Evolutionary conservation across 345 rosid genomes (phyloP).

Genomic region (Salix brachista): DNA sequence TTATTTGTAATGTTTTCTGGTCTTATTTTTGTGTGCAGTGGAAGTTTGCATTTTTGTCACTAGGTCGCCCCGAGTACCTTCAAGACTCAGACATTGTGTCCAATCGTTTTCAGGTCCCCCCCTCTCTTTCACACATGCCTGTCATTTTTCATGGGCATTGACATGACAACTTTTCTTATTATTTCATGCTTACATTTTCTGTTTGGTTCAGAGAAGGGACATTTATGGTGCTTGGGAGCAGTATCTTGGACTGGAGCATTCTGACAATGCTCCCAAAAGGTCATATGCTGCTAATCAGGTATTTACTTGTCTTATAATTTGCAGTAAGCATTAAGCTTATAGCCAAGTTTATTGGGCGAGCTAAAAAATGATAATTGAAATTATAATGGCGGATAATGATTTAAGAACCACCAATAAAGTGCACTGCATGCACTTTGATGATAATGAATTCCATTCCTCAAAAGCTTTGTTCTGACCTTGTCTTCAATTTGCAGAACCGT

Average conservation of each 20-base stretch:
- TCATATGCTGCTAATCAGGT: conserved; percentile 84
- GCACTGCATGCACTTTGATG: neutral
- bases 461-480: neutral
- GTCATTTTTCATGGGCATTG: neutral
- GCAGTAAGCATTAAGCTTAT: neutral
- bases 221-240: conserved; percentile 97
- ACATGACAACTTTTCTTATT: neutral
- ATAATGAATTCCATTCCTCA: neutral
- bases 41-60: conserved; percentile 46
- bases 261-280: conserved; percentile 80
- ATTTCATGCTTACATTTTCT: neutral
- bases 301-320: neutral
- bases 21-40: conserved; percentile 15
- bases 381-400: neutral
- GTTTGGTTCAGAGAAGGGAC: conserved; percentile 58
- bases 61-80: conserved; percentile 64
- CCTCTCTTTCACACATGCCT: neutral
- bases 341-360: neutral
- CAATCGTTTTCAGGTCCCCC: conserved; percentile 27
- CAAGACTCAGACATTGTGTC: conserved; percentile 29
- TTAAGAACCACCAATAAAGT: neutral
- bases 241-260: conserved; percentile 92
- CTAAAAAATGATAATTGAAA: neutral
- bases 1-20: neutral
- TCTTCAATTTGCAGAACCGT: conserved; percentile 22